phyloP scores from a whole-genome alignment of 495 filamentous ascomycete species.

The Rhypophila decipiens region DNA sequence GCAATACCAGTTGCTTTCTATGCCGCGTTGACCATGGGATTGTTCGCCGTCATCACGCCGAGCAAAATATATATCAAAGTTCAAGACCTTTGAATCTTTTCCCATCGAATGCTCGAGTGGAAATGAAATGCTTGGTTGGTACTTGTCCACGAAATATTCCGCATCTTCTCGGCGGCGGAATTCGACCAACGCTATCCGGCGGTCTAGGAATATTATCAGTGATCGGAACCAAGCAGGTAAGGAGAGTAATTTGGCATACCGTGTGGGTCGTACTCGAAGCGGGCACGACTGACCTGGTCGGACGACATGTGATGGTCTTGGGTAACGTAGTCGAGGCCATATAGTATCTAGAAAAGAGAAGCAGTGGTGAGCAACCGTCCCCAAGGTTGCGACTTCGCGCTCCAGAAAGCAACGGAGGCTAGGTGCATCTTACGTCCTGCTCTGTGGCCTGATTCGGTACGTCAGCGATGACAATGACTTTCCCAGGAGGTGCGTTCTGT shows the following conservation, averaged over 20 bases:
- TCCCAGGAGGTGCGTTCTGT: neutral
- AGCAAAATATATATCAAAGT: slow-evolving; percentile 54
- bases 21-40: slow-evolving; percentile 31
- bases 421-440: slow-evolving; percentile 17
- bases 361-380: neutral
- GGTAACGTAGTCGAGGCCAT: slow-evolving; percentile 24
- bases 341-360: slow-evolving; percentile 15
- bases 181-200: slow-evolving; percentile 30
- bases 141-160: slow-evolving; percentile 57
- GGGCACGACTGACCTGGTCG: slow-evolving; percentile 23
- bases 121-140: slow-evolving; percentile 55
- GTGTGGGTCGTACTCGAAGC: slow-evolving; percentile 19
- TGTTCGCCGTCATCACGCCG: slow-evolving; percentile 53
- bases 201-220: slow-evolving; percentile 17
- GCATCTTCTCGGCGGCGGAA: slow-evolving; percentile 43
- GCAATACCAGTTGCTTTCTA: too few relatives aligned
- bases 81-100: slow-evolving; percentile 40
- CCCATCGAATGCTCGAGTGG: slow-evolving; percentile 25
- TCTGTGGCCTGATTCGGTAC: slow-evolving; percentile 27
- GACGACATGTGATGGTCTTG: slow-evolving; percentile 19
- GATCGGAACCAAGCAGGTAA: neutral
- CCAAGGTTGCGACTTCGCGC: neutral
- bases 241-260: slow-evolving; percentile 9
- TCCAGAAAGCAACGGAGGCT: neutral
- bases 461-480: slow-evolving; percentile 15